These are phyloP conservation scores for Fusarium longipes DNA, from an alignment of 2,329 filamentous ascomycete species.

Conservation along the genomic window DNA sequence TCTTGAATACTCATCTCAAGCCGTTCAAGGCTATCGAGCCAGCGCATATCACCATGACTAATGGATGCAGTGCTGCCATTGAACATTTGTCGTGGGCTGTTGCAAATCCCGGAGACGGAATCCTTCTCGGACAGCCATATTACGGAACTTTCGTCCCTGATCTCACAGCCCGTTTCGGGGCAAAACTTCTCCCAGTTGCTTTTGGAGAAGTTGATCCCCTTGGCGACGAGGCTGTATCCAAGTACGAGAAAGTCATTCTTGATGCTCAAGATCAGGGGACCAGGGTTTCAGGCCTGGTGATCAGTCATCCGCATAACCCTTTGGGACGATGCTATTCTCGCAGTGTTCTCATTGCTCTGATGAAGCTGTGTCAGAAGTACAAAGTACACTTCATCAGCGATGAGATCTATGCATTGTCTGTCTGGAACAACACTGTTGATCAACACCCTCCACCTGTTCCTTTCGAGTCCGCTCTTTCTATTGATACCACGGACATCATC, in stretches of 20 bases:
- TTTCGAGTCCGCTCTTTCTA: conserved; percentile 61
- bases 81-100: conserved; percentile 56
- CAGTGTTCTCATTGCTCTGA: conserved; percentile 53
- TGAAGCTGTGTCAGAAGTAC: conserved; percentile 61
- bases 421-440: conserved; percentile 57
- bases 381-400: conserved; percentile 64
- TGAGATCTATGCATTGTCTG: conserved; percentile 63
- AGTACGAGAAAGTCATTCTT: conserved; percentile 59
- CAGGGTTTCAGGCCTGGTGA: conserved; percentile 59
- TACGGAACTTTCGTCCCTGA: conserved; percentile 63
- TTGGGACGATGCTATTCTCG: conserved; percentile 61
- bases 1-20: conserved; percentile 52
- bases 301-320: conserved; percentile 65
- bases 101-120: conserved; percentile 54
- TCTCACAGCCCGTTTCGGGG: conserved; percentile 55
- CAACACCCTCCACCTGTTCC: conserved; percentile 39
- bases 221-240: conserved; percentile 52
- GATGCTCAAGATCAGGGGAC: conserved; percentile 53
- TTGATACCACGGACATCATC: conserved; percentile 58
- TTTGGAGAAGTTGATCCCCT: conserved; percentile 60
- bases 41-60: conserved; percentile 52
- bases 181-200: conserved; percentile 56
- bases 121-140: conserved; percentile 57
- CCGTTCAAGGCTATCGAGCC: conserved; percentile 47
- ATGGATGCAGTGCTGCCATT: conserved; percentile 56